Percentiles rank a stretch among this genome's conserved stretches.
Conservation (phyloP, 1,139 yeast species). For the Suzukiozyma palmioleophila region DNA sequence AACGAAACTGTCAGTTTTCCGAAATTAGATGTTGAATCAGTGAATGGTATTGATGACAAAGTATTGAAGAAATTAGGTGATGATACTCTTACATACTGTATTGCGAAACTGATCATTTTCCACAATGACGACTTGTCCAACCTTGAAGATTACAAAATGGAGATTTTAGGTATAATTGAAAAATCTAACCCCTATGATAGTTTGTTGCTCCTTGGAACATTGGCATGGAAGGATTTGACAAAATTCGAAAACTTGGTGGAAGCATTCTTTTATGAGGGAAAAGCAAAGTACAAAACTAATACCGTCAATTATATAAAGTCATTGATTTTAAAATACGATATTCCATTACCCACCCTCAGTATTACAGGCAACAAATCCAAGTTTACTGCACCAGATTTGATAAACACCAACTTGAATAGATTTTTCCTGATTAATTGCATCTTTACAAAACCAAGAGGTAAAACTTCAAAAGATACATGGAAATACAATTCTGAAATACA, state of each 20-base stretch:
- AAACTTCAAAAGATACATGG: neutral
- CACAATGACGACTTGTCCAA: neutral
- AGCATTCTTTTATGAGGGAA: neutral
- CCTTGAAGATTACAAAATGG: neutral
- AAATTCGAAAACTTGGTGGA: neutral
- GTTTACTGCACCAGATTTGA: slow-evolving; percentile 1
- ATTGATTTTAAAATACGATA: neutral
- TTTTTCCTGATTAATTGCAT: slow-evolving; percentile 1
- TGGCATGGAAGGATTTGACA: neutral
- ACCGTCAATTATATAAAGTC: slow-evolving; percentile 1
- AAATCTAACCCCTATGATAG: neutral
- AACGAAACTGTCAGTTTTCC: neutral
- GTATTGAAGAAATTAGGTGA: neutral
- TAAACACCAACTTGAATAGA: slow-evolving; percentile 1
- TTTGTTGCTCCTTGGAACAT: neutral
- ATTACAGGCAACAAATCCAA: neutral
- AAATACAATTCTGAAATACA: neutral
- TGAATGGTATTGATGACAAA: neutral
- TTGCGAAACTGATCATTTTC: neutral
- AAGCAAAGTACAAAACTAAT: neutral
- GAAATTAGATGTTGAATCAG: neutral
- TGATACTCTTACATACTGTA: neutral
- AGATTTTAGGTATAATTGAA: neutral
- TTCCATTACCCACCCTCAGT: slow-evolving; percentile 3
- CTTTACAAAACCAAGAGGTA: neutral